phyloP scores from a whole-genome alignment of 257 asterid species.

The Petrea volubilis region DNA sequence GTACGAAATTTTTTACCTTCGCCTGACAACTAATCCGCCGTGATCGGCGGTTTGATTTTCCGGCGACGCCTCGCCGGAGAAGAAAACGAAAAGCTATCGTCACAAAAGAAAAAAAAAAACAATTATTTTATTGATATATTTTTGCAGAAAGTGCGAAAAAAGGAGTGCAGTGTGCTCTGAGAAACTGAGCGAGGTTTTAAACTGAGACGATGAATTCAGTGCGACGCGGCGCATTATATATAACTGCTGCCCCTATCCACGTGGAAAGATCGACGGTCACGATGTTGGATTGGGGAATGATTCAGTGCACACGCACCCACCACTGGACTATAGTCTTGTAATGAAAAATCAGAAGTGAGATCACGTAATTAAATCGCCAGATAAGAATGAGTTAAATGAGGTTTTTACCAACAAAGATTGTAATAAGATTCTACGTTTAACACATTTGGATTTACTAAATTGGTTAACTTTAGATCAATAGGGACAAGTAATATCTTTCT shows the following conservation, averaged over 20 bases:
- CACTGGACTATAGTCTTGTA: not conserved
- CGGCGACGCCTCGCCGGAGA: constrained; percentile 37
- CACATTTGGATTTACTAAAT: too few relatives aligned
- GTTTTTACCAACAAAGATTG: not conserved
- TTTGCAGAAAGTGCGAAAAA: constrained; percentile 21
- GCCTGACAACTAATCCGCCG: constrained; percentile 3
- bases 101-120: not conserved
- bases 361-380: not conserved
- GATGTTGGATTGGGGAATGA: not conserved
- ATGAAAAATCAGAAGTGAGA: not conserved
- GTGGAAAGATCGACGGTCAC: constrained; percentile 21
- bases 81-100: constrained; percentile 25
- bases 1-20: constrained; percentile 20
- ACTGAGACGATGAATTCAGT: constrained; percentile 33
- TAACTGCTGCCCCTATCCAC: constrained; percentile 10
- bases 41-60: constrained; percentile 22
- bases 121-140: constrained; percentile 7
- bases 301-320: constrained; percentile 7
- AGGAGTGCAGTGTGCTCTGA: constrained; percentile 18
- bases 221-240: constrained; percentile 34
- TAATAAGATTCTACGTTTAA: not conserved
- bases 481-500: not conserved
- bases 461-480: not conserved
- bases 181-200: constrained; percentile 35
- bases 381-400: constrained; percentile 12